Conservation (phyloP, 768 basidiomycete species). For the Daedaleopsis nitida region DNA sequence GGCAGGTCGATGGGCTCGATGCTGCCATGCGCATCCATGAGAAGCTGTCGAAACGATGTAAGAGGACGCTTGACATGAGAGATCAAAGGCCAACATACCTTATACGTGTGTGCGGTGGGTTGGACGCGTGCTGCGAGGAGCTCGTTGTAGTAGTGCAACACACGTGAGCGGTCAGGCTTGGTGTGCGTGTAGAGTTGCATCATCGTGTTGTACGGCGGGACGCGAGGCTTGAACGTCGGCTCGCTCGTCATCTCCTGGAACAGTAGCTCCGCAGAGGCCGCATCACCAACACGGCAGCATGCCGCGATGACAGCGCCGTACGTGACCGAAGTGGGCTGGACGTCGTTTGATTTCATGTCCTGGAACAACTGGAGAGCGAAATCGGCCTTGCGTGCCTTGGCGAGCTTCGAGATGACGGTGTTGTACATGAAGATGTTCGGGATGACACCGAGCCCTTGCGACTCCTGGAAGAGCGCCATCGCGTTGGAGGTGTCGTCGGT, state of each 20-base stretch:
- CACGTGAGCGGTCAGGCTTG: slow-evolving; percentile 81
- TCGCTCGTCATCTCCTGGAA: slow-evolving; percentile 83
- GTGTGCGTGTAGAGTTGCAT: slow-evolving; percentile 94
- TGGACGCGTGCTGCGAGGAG: slow-evolving; percentile 60
- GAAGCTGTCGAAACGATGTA: slow-evolving; percentile 51
- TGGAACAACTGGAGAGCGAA: slow-evolving; percentile 85
- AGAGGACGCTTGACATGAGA: slow-evolving; percentile 5
- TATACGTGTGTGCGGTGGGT: slow-evolving; percentile 93
- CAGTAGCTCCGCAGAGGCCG: slow-evolving; percentile 73
- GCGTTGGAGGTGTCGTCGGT: slow-evolving; percentile 94
- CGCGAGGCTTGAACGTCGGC: slow-evolving; percentile 79
- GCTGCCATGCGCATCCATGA: slow-evolving; percentile 86
- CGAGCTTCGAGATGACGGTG: slow-evolving; percentile 94
- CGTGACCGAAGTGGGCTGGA: slow-evolving; percentile 82
- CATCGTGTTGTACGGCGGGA: slow-evolving; percentile 98
- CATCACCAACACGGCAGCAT: slow-evolving; percentile 91
- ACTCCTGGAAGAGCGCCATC: slow-evolving; percentile 80
- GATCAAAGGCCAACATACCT: slow-evolving; percentile 48
- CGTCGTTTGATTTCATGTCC: slow-evolving; percentile 69
- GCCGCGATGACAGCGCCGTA: slow-evolving; percentile 95
- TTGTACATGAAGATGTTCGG: slow-evolving; percentile 94
- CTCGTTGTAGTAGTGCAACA: slow-evolving; percentile 72
- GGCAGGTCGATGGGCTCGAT: slow-evolving; percentile 79
- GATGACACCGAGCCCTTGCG: slow-evolving; percentile 62
- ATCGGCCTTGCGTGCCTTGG: slow-evolving; percentile 93